Conservation (phyloP, 2,329 filamentous ascomycete genomes). For the Stachybotrys chlorohalonatus region DNA sequence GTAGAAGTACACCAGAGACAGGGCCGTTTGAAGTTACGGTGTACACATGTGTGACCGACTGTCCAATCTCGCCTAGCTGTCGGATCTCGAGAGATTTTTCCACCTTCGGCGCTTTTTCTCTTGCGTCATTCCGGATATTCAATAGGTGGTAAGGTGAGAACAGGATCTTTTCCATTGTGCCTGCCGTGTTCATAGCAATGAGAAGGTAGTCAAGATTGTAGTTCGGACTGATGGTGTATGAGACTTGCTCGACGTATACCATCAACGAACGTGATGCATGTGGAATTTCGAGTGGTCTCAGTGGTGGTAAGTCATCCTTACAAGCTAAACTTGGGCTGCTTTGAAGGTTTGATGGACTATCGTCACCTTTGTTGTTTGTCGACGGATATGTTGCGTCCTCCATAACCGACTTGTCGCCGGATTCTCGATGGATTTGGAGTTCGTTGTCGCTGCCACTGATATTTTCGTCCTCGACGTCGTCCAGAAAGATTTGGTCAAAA, state of each 20-base stretch:
- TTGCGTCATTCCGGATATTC: too few species aligned
- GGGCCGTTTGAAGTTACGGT: neutral
- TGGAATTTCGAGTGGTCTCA: neutral
- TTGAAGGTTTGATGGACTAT: too few species aligned
- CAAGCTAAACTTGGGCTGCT: too few species aligned
- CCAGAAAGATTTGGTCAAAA: neutral
- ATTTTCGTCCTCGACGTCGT: neutral
- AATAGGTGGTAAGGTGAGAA: too few species aligned
- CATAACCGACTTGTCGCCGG: too few species aligned
- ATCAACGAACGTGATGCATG: neutral
- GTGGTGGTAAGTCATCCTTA: too few species aligned
- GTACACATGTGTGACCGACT: neutral
- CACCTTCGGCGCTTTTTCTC: too few species aligned
- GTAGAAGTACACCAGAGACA: neutral
- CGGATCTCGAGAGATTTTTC: neutral
- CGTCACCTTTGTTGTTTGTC: too few species aligned
- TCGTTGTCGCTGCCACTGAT: neutral
- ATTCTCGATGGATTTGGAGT: too few species aligned
- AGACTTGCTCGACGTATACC: neutral
- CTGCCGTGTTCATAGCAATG: neutral
- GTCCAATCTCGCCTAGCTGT: neutral
- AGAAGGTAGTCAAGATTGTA: neutral
- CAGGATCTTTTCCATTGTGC: neutral
- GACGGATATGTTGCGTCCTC: too few species aligned
- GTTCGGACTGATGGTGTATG: neutral